Evolutionary conservation across 345 rosid species (phyloP).

Genomic region (Gossypium rotundifolium): DNA sequence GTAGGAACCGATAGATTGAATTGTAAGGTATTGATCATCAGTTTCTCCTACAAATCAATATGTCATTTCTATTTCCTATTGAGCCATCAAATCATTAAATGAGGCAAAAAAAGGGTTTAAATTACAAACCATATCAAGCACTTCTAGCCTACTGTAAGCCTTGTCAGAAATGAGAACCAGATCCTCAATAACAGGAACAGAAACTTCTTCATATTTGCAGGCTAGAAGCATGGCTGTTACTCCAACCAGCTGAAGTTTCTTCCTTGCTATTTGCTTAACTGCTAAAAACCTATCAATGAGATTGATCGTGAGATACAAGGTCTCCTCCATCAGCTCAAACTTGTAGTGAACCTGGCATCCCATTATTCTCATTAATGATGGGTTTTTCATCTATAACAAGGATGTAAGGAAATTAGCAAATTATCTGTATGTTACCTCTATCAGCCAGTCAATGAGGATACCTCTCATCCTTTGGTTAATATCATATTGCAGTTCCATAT

Average conservation of each 20-base stretch:
- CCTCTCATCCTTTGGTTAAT: constrained; percentile 92
- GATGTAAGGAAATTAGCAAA: background rate
- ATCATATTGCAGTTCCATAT: constrained; percentile 72
- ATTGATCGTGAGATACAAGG: constrained; percentile 85
- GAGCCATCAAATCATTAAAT: background rate
- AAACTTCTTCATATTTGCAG: constrained; percentile 96
- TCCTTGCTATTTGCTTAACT: constrained; percentile 54
- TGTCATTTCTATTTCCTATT: background rate
- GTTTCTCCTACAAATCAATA: constrained; percentile 61
- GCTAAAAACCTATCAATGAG: constrained; percentile 87
- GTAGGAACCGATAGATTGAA: constrained; percentile 82
- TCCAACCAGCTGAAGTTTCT: constrained; percentile 94
- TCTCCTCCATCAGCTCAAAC: constrained; percentile 96
- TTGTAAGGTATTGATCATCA: constrained; percentile 64
- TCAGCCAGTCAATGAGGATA: constrained; percentile 86
- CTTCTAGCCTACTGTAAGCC: constrained; percentile 80
- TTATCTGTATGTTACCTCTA: constrained; percentile 48
- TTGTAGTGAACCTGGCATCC: constrained; percentile 87
- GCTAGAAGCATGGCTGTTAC: constrained; percentile 95
- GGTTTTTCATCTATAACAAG: background rate
- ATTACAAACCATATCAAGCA: constrained; percentile 60
- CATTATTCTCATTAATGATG: constrained; percentile 10
- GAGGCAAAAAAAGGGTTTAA: background rate
- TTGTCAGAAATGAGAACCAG: constrained; percentile 84
- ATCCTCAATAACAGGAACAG: constrained; percentile 93